Base-by-base conservation (phyloP, 2,329 filamentous ascomycete species). In the Juglanconis sp. region DNA sequence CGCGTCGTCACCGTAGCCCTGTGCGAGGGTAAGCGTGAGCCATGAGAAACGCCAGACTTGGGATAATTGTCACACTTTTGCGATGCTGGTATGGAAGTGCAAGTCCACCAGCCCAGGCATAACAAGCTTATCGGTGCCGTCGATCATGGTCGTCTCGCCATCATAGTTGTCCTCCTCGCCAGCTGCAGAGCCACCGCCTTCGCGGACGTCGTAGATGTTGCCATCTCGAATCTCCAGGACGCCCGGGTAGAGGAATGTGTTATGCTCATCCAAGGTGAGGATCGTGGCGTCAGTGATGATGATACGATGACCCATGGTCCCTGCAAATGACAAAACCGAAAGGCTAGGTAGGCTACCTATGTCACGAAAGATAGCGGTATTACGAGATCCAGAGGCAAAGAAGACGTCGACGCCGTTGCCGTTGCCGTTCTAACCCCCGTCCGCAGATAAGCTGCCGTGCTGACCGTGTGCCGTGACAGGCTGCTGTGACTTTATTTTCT, bases 101-200 rank as follows among this genome's bases (percentile, higher is more conserved):
- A 68, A 48, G 34, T 68, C 65, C 15, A 68, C 65, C 10, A 68
- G 35, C 35, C 66, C 65, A 1, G 65, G 65, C 64, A 68, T 68
- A 1, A 66, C 62, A 4, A 68, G 50, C 57, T 66, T 68, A 32
- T 67, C 63, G 40, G 57, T 65, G 2, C 66, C 66, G 59, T 68
- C 66, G 15, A 68, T 62, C 5, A 67, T 8, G 15, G 40, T 61
- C 0, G 60, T 65, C n/a, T 56, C 53, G 11, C 64, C 65, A 44
- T 60, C 56, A 42, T 66, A 65, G 3, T 65, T 65, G 57, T 68
- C 66, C 15, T 44, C 5, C 15, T 44, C 5, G 40, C 40, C 3
- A 10, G 62, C 10, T 9, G 44, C 61, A 1, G 60, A 63, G 15
- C 53, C 40, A 35, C 57, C 55, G 38, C 63, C 40, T 34, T 59